Evolutionary conservation across 805 yeast genomes (phyloP).

Genomic region (Yarrowia sp.): DNA sequence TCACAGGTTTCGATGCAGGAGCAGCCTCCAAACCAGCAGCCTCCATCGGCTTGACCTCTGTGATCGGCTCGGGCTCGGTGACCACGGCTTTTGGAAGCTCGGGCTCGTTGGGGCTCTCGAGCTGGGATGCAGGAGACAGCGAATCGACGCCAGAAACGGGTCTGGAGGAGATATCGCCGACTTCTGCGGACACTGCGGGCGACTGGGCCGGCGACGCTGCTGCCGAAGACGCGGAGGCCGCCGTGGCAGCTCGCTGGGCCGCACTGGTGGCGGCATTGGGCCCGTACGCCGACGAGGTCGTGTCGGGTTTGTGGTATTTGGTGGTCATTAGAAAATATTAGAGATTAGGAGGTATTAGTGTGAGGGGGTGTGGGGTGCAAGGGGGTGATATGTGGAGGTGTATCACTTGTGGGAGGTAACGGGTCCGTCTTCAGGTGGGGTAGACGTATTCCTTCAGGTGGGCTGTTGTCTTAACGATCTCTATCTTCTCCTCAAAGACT

Average conservation of each 20-base stretch:
- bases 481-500: too few species aligned
- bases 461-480: too few species aligned
- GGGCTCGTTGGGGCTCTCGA: not conserved
- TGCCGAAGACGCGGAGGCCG: not conserved
- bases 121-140: not conserved
- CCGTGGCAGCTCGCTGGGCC: conserved; percentile 3
- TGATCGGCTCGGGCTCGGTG: conserved; percentile 4
- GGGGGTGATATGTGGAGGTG: too few species aligned
- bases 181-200: conserved; percentile 34
- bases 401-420: too few species aligned
- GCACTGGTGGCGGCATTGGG: conserved; percentile 15
- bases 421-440: too few species aligned
- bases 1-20: conserved; percentile 1
- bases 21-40: not conserved
- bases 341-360: not conserved
- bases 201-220: not conserved
- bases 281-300: conserved; percentile 32
- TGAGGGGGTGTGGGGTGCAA: not conserved
- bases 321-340: conserved; percentile 17
- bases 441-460: too few species aligned
- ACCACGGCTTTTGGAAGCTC: conserved; percentile 7
- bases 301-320: conserved; percentile 35
- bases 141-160: conserved; percentile 24
- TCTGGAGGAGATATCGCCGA: conserved; percentile 32
- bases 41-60: not conserved